Evolutionary conservation across 2,329 filamentous ascomycete genomes (phyloP).

Genomic region (Penicillium sp.): DNA sequence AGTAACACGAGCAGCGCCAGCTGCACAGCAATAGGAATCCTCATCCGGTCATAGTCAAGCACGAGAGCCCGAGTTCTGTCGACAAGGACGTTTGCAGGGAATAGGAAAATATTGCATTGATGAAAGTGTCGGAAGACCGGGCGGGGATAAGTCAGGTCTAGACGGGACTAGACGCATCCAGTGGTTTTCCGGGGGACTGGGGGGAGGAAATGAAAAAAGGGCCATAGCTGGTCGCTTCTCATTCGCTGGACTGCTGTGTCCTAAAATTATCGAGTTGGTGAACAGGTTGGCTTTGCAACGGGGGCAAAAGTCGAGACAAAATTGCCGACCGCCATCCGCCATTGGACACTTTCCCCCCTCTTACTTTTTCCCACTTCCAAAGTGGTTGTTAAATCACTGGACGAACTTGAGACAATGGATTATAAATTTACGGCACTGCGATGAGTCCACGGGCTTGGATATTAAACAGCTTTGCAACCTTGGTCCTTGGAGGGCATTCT

Average conservation of each 20-base stretch:
- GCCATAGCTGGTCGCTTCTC: neutral
- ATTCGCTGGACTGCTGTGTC: neutral
- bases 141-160: neutral
- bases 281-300: neutral
- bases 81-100: too few species aligned
- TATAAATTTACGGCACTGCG: too few species aligned
- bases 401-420: too few species aligned
- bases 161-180: slow-evolving; percentile 2
- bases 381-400: neutral
- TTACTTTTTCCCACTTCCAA: neutral
- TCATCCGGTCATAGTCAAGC: slow-evolving; percentile 55
- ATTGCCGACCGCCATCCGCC: neutral
- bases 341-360: neutral
- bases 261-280: neutral
- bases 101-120: neutral
- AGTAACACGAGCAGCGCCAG: slow-evolving; percentile 76
- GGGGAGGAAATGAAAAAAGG: neutral
- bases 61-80: neutral
- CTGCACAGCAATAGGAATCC: slow-evolving; percentile 85
- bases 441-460: too few species aligned
- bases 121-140: neutral
- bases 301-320: neutral
- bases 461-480: neutral
- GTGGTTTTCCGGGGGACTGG: neutral
- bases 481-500: too few species aligned